Percentiles rank a stretch among this genome's conserved stretches.
phyloP scores from a whole-genome alignment of 2,329 filamentous ascomycete genomes.

The Talaromyces sp. region DNA sequence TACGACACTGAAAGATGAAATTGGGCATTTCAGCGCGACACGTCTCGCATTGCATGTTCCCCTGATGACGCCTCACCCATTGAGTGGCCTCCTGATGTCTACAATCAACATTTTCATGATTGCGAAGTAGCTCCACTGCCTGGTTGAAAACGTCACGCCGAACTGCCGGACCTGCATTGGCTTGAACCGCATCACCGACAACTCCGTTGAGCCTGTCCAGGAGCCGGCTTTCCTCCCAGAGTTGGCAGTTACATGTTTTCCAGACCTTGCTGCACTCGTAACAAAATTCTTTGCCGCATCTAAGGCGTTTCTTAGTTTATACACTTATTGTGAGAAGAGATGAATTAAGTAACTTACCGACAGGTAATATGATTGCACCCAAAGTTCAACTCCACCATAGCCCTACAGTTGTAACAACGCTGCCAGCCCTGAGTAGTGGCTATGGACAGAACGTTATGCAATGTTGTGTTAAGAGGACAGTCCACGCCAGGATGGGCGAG shows the following conservation, averaged over 20 bases:
- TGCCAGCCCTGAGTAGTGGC: conserved; percentile 2
- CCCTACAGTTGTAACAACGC: conserved; percentile 1
- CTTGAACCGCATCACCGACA: neutral
- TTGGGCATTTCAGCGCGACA: neutral
- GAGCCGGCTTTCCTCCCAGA: neutral
- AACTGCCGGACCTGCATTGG: neutral
- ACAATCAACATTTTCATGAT: neutral
- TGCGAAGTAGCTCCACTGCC: neutral
- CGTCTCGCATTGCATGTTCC: neutral
- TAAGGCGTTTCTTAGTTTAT: neutral
- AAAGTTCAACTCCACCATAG: conserved; percentile 1
- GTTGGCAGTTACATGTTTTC: neutral
- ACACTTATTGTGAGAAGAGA: neutral
- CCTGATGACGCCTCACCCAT: neutral
- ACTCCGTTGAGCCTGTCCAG: neutral
- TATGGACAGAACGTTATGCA: conserved; percentile 15
- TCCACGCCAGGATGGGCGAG: conserved; percentile 23
- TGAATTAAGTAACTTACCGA: neutral
- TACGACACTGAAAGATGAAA: conserved; percentile 2
- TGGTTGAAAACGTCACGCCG: neutral
- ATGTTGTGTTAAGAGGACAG: conserved; percentile 22
- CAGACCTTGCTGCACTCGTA: neutral
- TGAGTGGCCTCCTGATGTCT: neutral
- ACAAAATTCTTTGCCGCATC: neutral
- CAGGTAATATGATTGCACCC: conserved; percentile 15